Evolutionary conservation across 2,329 filamentous ascomycete species (phyloP).

Genomic region (Keithomyces neogunnii): DNA sequence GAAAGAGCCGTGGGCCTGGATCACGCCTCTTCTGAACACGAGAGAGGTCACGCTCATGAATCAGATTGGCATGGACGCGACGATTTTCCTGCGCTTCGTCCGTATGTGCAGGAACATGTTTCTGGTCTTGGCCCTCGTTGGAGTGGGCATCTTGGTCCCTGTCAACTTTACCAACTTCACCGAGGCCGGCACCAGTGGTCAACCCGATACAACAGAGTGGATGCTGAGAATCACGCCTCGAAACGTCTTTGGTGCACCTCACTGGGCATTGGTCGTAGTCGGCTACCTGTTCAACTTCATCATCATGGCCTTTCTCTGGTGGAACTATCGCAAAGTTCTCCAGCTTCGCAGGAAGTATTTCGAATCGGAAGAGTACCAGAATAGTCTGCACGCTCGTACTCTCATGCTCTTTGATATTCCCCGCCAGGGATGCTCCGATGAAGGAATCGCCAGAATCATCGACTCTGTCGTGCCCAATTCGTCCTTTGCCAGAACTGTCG

Average conservation of each 20-base stretch:
- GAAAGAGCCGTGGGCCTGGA: constrained; percentile 83
- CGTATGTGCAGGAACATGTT: constrained; percentile 94
- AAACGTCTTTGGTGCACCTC: constrained; percentile 40
- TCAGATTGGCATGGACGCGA: constrained; percentile 85
- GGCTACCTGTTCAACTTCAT: constrained; percentile 64
- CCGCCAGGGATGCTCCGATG: constrained; percentile 66
- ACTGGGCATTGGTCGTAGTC: constrained; percentile 53
- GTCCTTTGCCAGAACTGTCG: constrained; percentile 68
- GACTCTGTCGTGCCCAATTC: constrained; percentile 72
- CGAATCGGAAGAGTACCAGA: constrained; percentile 78
- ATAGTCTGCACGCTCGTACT: constrained; percentile 70
- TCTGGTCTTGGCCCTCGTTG: constrained; percentile 59
- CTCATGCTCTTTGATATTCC: constrained; percentile 78
- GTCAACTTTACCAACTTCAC: constrained; percentile 53
- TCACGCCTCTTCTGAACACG: constrained; percentile 67
- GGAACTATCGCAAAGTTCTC: constrained; percentile 72
- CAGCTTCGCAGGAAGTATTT: constrained; percentile 71
- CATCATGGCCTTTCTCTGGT: constrained; percentile 77
- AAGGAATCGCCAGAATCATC: constrained; percentile 77
- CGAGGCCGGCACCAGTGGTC: constrained; percentile 11
- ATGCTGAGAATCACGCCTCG: constrained; percentile 52
- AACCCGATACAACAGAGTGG: constrained; percentile 27
- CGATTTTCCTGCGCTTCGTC: constrained; percentile 79
- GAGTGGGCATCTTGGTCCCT: constrained; percentile 71
- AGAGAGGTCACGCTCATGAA: constrained; percentile 69